A percentile compares a stretch with the other conserved stretches of the same genome.
phyloP scores from a whole-genome alignment of 2,329 filamentous ascomycete genomes.

The Mollisiaceae sp. region DNA sequence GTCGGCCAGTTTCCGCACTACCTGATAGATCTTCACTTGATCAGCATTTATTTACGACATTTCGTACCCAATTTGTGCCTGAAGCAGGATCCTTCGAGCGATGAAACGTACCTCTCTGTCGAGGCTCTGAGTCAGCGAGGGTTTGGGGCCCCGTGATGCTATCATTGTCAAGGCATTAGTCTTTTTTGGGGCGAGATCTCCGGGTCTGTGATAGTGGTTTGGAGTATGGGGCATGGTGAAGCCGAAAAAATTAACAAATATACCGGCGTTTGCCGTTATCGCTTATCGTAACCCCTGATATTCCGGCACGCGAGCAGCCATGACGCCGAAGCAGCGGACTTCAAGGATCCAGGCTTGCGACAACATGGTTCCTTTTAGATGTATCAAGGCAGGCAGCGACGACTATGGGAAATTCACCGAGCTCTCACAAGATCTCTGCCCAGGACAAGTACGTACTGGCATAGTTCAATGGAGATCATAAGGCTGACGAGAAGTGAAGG shows the following conservation, averaged over 20 bases:
- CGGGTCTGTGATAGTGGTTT: background rate
- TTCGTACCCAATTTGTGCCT: conserved; percentile 18
- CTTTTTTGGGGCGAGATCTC: background rate
- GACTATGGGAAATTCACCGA: conserved; percentile 67
- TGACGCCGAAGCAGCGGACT: conserved; percentile 18
- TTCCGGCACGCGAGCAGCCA: conserved; percentile 24
- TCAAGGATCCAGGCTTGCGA: conserved; percentile 22
- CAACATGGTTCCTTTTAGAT: conserved; percentile 22
- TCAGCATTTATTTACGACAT: conserved; percentile 19
- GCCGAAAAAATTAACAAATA: background rate
- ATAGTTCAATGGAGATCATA: conserved; percentile 11
- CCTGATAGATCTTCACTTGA: conserved; percentile 67
- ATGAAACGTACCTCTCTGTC: conserved; percentile 61
- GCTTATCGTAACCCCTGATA: conserved; percentile 10
- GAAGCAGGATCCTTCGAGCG: background rate
- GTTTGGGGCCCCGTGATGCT: conserved; percentile 47
- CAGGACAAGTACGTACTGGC: conserved; percentile 78
- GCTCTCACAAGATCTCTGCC: conserved; percentile 69
- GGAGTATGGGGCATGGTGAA: background rate
- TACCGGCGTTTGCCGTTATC: conserved; percentile 8
- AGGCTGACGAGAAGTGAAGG: conserved; percentile 52
- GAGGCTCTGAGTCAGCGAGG: conserved; percentile 58
- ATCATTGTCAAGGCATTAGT: conserved; percentile 32
- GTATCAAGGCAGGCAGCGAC: conserved; percentile 11
- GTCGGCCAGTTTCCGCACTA: conserved; percentile 78